phyloP scores from a whole-genome alignment of 2,329 filamentous ascomycete genomes.

The Fusarium xylarioides region DNA sequence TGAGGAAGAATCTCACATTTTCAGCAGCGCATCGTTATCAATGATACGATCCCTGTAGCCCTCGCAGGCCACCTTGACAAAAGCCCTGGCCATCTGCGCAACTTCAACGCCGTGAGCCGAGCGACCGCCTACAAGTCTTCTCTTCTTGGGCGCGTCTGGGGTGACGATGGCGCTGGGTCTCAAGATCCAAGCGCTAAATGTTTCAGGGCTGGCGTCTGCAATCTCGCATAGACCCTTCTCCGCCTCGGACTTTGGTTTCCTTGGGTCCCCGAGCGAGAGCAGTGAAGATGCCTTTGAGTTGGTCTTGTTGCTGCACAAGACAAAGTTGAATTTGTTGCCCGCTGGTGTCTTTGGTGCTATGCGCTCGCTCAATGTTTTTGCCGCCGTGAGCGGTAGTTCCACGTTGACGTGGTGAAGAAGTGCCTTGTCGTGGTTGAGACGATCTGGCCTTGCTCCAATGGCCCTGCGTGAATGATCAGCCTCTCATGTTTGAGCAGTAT shows the following conservation, averaged over 20 bases:
- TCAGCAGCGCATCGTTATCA: conserved; percentile 46
- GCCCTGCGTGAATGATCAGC: conserved; percentile 45
- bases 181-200: conserved; percentile 49
- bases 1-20: conserved; percentile 33
- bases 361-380: conserved; percentile 57
- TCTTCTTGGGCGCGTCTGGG: conserved; percentile 39
- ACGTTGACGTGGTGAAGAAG: conserved; percentile 62
- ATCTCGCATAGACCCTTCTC: conserved; percentile 53
- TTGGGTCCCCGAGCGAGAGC: conserved; percentile 49
- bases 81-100: conserved; percentile 48
- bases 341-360: conserved; percentile 45
- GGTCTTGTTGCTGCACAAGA: conserved; percentile 54
- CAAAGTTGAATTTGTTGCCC: conserved; percentile 52
- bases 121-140: conserved; percentile 43
- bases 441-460: conserved; percentile 55
- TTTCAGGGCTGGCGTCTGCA: conserved; percentile 45
- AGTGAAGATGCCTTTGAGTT: conserved; percentile 45
- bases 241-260: conserved; percentile 51
- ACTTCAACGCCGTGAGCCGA: conserved; percentile 47
- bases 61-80: conserved; percentile 49
- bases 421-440: conserved; percentile 58
- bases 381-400: conserved; percentile 68
- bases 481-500: conserved; percentile 1
- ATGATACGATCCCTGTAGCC: conserved; percentile 49
- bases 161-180: conserved; percentile 49